A percentile compares a stretch with the other conserved stretches of the same genome.
phyloP scores from a whole-genome alignment of 345 rosid species.

The Tarenaya hassleriana region DNA sequence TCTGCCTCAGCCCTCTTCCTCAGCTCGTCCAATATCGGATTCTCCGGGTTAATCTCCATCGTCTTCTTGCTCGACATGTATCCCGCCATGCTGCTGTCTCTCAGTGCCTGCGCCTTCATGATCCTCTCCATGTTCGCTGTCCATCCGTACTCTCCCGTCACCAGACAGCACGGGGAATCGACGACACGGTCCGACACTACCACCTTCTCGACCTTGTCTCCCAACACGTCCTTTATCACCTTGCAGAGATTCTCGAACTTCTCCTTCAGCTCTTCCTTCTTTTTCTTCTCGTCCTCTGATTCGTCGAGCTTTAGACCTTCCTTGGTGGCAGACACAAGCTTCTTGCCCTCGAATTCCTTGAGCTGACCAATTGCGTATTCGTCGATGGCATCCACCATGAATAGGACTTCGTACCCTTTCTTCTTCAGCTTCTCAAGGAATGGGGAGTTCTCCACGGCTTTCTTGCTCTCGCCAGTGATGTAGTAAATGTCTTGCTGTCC shows the following conservation, averaged over 20 bases:
- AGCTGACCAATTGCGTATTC: slow-evolving; percentile 83
- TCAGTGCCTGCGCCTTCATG: slow-evolving; percentile 88
- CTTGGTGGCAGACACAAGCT: slow-evolving; percentile 82
- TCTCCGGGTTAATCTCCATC: slow-evolving; percentile 81
- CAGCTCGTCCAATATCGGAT: slow-evolving; percentile 81
- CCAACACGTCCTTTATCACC: slow-evolving; percentile 76
- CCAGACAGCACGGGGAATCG: slow-evolving; percentile 87
- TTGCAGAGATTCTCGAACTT: slow-evolving; percentile 85
- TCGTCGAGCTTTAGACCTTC: slow-evolving; percentile 79
- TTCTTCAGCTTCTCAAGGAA: slow-evolving; percentile 92
- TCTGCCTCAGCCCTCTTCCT: slow-evolving; percentile 79
- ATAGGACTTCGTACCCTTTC: slow-evolving; percentile 78
- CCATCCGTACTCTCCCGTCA: slow-evolving; percentile 85
- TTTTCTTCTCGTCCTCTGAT: slow-evolving; percentile 71
- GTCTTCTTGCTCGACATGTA: slow-evolving; percentile 91
- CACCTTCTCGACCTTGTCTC: slow-evolving; percentile 78
- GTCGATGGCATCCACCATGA: slow-evolving; percentile 83
- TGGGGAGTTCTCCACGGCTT: slow-evolving; percentile 90
- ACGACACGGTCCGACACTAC: slow-evolving; percentile 82
- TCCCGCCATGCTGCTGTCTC: slow-evolving; percentile 81
- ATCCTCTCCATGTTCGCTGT: slow-evolving; percentile 93
- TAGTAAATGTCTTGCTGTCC: slow-evolving; percentile 74
- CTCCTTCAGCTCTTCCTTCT: slow-evolving; percentile 53
- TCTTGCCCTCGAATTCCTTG: slow-evolving; percentile 83
- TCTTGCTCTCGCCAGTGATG: slow-evolving; percentile 92